Evolutionary conservation across 257 asterid genomes (phyloP).

Genomic region (Anisodus acutangulus): DNA sequence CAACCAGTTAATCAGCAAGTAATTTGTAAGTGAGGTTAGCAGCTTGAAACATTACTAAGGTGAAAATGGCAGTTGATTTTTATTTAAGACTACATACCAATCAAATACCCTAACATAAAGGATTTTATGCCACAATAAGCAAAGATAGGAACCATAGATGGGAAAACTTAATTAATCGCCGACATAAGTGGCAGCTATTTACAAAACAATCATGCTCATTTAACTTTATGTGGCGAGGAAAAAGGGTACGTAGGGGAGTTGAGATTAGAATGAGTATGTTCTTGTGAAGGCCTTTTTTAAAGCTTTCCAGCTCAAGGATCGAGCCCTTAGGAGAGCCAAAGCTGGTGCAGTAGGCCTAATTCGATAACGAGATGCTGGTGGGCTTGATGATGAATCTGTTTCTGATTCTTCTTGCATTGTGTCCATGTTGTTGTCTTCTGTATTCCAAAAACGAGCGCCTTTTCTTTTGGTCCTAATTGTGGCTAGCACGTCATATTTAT

Average conservation of each 20-base stretch:
- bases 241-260: background rate
- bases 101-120: background rate
- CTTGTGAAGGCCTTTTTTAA: slow-evolving; percentile 60
- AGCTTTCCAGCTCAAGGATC: slow-evolving; percentile 57
- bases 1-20: background rate
- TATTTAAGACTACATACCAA: background rate
- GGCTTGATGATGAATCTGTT: slow-evolving; percentile 33
- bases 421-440: slow-evolving; percentile 42
- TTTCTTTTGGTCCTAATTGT: slow-evolving; percentile 58
- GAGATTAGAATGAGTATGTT: slow-evolving; percentile 55
- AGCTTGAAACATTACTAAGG: slow-evolving; percentile 1
- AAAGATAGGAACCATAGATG: background rate
- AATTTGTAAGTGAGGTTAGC: slow-evolving; percentile 46
- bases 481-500: slow-evolving; percentile 60
- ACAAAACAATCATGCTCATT: background rate
- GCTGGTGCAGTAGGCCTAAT: slow-evolving; percentile 34
- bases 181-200: slow-evolving; percentile 12
- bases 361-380: slow-evolving; percentile 30
- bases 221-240: slow-evolving; percentile 36
- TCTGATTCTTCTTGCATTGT: slow-evolving; percentile 31
- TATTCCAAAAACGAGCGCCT: slow-evolving; percentile 70
- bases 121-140: background rate
- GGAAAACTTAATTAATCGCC: slow-evolving; percentile 1
- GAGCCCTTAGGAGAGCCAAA: slow-evolving; percentile 52
- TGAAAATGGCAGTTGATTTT: background rate